These are phyloP conservation scores for Yarrowia sp. DNA, from an alignment of 805 yeast genomes.

Conservation along the genomic window DNA sequence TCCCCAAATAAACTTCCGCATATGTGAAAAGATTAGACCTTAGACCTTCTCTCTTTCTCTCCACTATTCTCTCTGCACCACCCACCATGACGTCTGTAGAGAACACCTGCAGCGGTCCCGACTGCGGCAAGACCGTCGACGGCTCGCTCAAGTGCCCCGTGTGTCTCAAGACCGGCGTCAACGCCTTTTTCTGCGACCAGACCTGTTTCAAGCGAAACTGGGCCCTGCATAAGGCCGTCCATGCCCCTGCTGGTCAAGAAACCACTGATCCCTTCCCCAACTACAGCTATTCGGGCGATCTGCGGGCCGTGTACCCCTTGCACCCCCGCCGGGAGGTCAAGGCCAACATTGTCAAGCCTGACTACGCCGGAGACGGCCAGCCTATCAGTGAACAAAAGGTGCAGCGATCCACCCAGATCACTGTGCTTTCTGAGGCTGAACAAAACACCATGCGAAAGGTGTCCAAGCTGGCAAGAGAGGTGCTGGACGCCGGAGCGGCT, in stretches of 20 bases:
- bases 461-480: conserved; percentile 80
- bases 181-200: conserved; percentile 79
- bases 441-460: conserved; percentile 77
- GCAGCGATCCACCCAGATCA: conserved; percentile 71
- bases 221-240: conserved; percentile 72
- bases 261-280: conserved; percentile 88
- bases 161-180: conserved; percentile 75
- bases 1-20: background rate
- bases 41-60: background rate
- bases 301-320: conserved; percentile 84
- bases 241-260: conserved; percentile 59
- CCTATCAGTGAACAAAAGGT: conserved; percentile 80
- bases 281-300: conserved; percentile 72
- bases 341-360: conserved; percentile 73
- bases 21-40: conserved; percentile 6
- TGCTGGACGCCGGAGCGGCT: conserved; percentile 87
- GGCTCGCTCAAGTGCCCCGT: conserved; percentile 88
- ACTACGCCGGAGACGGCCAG: conserved; percentile 79
- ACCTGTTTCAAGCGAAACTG: conserved; percentile 73
- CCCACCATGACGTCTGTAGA: conserved; percentile 41
- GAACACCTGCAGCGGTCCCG: conserved; percentile 70
- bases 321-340: conserved; percentile 76
- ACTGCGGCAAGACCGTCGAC: conserved; percentile 80
- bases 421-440: conserved; percentile 68
- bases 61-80: conserved; percentile 3